Percentiles rank a stretch among this genome's conserved stretches.
Evolutionary conservation across 352 stramenopile species (phyloP).

Genomic region (Phytophthora litchii): DNA sequence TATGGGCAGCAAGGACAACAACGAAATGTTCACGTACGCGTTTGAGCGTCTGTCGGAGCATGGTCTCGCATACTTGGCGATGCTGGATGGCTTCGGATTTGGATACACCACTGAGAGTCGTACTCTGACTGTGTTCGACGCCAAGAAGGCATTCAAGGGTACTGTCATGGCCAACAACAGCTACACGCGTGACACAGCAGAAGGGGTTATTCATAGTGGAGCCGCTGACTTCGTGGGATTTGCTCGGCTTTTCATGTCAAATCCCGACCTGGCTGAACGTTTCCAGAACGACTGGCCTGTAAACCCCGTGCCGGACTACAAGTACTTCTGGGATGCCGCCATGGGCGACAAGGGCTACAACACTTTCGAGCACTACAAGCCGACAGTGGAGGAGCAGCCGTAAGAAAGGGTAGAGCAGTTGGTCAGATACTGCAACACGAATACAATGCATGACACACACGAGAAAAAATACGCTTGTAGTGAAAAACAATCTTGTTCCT

Average conservation of each 20-base stretch:
- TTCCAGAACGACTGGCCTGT: slow-evolving; percentile 24
- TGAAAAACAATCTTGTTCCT: no score
- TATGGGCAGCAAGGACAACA: slow-evolving; percentile 24
- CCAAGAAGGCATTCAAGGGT: slow-evolving; percentile 21
- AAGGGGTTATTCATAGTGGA: slow-evolving; percentile 13
- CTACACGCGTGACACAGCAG: slow-evolving; percentile 15
- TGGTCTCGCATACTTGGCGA: slow-evolving; percentile 8
- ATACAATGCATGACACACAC: no score
- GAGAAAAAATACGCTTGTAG: no score
- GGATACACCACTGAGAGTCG: slow-evolving; percentile 14
- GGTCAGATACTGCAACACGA: no score
- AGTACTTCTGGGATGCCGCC: slow-evolving; percentile 17
- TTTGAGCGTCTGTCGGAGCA: slow-evolving; percentile 14
- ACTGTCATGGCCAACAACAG: slow-evolving; percentile 24
- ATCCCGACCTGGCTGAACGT: slow-evolving; percentile 17
- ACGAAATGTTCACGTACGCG: slow-evolving; percentile 17
- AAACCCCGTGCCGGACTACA: slow-evolving; percentile 14
- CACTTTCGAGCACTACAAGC: slow-evolving; percentile 21
- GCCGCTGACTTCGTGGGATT: slow-evolving; percentile 18
- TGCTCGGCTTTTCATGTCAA: slow-evolving; percentile 20
- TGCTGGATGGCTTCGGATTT: slow-evolving; percentile 11
- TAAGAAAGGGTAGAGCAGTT: not conserved
- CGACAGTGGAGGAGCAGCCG: slow-evolving; percentile 9
- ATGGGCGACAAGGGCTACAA: slow-evolving; percentile 23
- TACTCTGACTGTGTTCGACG: slow-evolving; percentile 10